Evolutionary conservation across 2,329 filamentous ascomycete genomes (phyloP), one percentile per base, ranked within the genome.

Genomic region (Sporothrix curviconia): DNA sequence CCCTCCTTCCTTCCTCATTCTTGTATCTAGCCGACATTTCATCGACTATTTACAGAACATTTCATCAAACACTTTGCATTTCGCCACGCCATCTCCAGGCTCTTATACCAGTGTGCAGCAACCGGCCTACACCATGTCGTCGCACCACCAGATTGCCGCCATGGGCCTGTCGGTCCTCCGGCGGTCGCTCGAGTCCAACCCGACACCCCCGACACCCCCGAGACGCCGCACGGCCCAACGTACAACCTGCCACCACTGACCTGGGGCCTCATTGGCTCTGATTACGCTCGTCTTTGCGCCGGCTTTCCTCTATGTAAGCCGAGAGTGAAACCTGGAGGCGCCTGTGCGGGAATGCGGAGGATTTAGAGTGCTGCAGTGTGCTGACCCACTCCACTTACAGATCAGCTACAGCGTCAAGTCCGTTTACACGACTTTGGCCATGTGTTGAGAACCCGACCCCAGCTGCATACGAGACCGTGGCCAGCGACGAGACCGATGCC

Each of bases 371-470:
- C n/a, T 25, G 36, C 40, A 72, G 67, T 15, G 14, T 24, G 14
- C 50, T 47, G 7, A 50, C 34, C 43, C 34, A 14, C 12, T 15
- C 43, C 34, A 14, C 12, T 15, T 7, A 3, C 53, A 82, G 78
- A 63, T 76, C 60, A 64, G 68, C 56, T 84, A 84, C 70, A 79
- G 79, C 9, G 67, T 83, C 51, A 67, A 72, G 55, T 69, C 70
- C 57, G 66, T 84, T 64, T 80, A 77, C 66, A 76, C 79, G 44
- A 75, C 78, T 56, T 74, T 83, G 60, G 78, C 80, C 67, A 81
- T 82, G n/a, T 61, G 70, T 83, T 63, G 81, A 84, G 65, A 78
- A 83, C 69, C 79, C 81, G 53, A 75, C 75, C 36, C 77, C 79
- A 51, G 78, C 80, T 5, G 73, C 74, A 28, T 83, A 83, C 70